Evolutionary conservation across 306 rosid genomes (phyloP).

Genomic region (Rosa rugosa): DNA sequence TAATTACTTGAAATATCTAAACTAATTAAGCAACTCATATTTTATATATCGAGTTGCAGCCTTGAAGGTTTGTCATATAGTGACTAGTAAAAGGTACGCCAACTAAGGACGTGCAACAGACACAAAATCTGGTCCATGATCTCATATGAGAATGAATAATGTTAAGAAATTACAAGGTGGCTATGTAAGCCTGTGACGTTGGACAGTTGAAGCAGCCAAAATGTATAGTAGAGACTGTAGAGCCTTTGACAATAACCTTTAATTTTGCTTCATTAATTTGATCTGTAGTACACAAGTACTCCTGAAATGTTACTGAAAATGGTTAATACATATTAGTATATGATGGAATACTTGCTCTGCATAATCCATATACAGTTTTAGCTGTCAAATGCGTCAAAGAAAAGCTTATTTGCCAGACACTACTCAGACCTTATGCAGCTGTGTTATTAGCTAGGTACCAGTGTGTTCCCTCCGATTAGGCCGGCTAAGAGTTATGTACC

Average conservation of each 20-base stretch:
- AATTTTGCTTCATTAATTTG: neutral
- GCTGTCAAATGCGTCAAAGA: constrained; percentile 10
- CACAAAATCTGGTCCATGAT: constrained; percentile 1
- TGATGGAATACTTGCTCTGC: neutral
- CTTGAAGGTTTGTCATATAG: constrained; percentile 4
- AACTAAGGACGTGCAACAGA: neutral
- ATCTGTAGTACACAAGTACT: neutral
- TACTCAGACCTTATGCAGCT: neutral
- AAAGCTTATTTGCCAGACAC: neutral
- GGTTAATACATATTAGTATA: neutral
- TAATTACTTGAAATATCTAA: neutral
- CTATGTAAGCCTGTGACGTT: neutral
- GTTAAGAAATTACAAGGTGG: neutral
- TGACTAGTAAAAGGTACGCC: neutral
- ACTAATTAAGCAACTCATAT: neutral
- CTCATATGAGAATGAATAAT: neutral
- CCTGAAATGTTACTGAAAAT: neutral
- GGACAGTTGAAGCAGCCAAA: constrained; percentile 1
- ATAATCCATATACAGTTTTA: neutral
- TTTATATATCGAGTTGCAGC: neutral
- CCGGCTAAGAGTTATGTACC: neutral
- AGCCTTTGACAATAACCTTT: neutral
- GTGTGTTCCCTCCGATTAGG: neutral
- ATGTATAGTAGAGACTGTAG: neutral
- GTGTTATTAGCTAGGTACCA: neutral